A percentile compares a stretch with the other conserved stretches of the same genome.
Evolutionary conservation across 2,329 filamentous ascomycete species (phyloP).

Genomic region (Boeremia lycopersici): DNA sequence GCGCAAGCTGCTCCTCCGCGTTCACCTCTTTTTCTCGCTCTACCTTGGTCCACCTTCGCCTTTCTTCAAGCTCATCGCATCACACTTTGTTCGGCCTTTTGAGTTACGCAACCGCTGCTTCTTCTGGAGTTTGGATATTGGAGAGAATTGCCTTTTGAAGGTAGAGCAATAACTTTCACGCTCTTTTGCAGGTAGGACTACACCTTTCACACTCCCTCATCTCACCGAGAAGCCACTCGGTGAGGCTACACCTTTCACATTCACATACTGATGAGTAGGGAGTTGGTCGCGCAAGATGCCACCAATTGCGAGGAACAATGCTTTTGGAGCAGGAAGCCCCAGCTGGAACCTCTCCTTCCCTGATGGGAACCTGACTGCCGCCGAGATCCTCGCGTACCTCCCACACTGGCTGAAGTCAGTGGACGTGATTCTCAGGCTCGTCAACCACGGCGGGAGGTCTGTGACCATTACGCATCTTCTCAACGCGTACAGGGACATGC

Average conservation of each 20-base stretch:
- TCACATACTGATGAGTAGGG: conserved; percentile 2
- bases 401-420: conserved; percentile 34
- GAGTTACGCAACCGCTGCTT: background rate
- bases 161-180: background rate
- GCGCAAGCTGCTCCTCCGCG: conserved; percentile 11
- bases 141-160: background rate
- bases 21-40: background rate
- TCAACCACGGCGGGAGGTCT: conserved; percentile 20
- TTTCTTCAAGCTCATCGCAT: background rate
- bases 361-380: conserved; percentile 31
- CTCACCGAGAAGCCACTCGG: background rate
- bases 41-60: background rate
- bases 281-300: conserved; percentile 9
- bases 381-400: conserved; percentile 33
- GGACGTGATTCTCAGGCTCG: conserved; percentile 33
- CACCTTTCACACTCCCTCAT: background rate
- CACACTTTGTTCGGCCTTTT: background rate
- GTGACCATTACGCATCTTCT: conserved; percentile 11
- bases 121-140: background rate
- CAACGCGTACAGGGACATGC: conserved; percentile 6
- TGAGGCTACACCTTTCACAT: background rate
- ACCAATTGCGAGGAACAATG: conserved; percentile 23
- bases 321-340: conserved; percentile 26
- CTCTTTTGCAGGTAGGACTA: conserved; percentile 1
- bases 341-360: conserved; percentile 34